These are phyloP conservation scores for Trichoderma koningiopsis DNA, from an alignment of 2,329 filamentous ascomycete genomes.

Conservation along the genomic window DNA sequence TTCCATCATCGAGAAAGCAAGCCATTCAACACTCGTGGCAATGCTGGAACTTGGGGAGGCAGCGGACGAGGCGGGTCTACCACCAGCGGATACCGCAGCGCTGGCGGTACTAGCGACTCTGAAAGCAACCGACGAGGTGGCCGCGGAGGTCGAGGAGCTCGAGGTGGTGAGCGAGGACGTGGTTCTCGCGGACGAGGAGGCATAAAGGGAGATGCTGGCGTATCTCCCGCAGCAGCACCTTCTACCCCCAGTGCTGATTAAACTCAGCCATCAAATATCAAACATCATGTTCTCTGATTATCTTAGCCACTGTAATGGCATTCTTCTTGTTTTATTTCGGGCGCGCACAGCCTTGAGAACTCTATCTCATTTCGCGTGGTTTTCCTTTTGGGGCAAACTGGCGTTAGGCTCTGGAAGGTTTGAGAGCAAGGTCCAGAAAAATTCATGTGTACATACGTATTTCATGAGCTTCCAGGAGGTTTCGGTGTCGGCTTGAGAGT, in stretches of 20 bases:
- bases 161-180: conserved; percentile 60
- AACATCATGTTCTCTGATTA: conserved; percentile 12
- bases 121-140: conserved; percentile 60
- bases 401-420: conserved; percentile 30
- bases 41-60: conserved; percentile 67
- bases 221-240: conserved; percentile 55
- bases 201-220: conserved; percentile 60
- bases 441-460: conserved; percentile 36
- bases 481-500: conserved; percentile 35
- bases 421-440: conserved; percentile 26
- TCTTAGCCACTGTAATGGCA: conserved; percentile 6
- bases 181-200: conserved; percentile 59
- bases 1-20: conserved; percentile 71
- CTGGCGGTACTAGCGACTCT: conserved; percentile 72
- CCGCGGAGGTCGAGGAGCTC: conserved; percentile 59
- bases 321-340: conserved; percentile 29
- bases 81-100: conserved; percentile 80
- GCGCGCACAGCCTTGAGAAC: conserved; percentile 15
- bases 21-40: conserved; percentile 60
- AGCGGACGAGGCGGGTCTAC: conserved; percentile 62
- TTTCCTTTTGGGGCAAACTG: conserved; percentile 28
- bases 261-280: conserved; percentile 21
- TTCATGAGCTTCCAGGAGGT: conserved; percentile 42
- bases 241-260: conserved; percentile 51
- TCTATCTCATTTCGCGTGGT: conserved; percentile 12